Evolutionary conservation across 2,329 filamentous ascomycete genomes (phyloP).

Genomic region (Tolypocladium tundrense): DNA sequence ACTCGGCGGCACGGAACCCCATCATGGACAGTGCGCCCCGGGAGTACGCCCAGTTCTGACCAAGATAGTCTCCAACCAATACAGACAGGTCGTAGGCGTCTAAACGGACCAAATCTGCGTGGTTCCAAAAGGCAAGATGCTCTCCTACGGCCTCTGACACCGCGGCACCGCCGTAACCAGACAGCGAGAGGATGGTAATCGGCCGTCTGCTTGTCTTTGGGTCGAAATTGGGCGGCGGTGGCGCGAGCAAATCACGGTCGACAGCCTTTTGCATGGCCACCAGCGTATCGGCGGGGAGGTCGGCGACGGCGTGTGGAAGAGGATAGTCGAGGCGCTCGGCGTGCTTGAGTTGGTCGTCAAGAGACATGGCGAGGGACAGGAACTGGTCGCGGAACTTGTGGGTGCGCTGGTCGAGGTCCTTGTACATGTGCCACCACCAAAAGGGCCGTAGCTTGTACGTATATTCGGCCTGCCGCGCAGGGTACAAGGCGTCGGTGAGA

Average conservation of each 20-base stretch:
- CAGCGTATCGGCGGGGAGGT: slow-evolving; percentile 22
- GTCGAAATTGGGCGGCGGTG: slow-evolving; percentile 18
- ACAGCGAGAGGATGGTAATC: slow-evolving; percentile 25
- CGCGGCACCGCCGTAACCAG: slow-evolving; percentile 26
- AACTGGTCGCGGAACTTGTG: slow-evolving; percentile 19
- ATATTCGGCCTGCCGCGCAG: slow-evolving; percentile 22
- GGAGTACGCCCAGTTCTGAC: slow-evolving; percentile 43
- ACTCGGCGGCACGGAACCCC: slow-evolving; percentile 45
- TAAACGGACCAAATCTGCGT: slow-evolving; percentile 57
- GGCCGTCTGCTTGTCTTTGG: slow-evolving; percentile 24
- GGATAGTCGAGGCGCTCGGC: slow-evolving; percentile 21
- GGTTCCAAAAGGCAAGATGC: slow-evolving; percentile 48
- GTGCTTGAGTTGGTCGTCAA: slow-evolving; percentile 17
- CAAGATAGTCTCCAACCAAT: slow-evolving; percentile 59
- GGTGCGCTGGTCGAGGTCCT: slow-evolving; percentile 19
- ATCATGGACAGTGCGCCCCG: slow-evolving; percentile 41
- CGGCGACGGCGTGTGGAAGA: slow-evolving; percentile 22
- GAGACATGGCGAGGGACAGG: slow-evolving; percentile 12
- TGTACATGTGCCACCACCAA: slow-evolving; percentile 30
- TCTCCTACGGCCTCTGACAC: slow-evolving; percentile 44
- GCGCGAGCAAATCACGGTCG: slow-evolving; percentile 16
- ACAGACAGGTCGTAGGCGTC: slow-evolving; percentile 61
- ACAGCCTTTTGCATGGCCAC: slow-evolving; percentile 18
- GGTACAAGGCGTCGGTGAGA: slow-evolving; percentile 21
- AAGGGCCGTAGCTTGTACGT: slow-evolving; percentile 23